Percentiles rank a stretch among this genome's conserved stretches.
phyloP scores from a whole-genome alignment of 2,329 filamentous ascomycete species.

The Trichoderma sp. region DNA sequence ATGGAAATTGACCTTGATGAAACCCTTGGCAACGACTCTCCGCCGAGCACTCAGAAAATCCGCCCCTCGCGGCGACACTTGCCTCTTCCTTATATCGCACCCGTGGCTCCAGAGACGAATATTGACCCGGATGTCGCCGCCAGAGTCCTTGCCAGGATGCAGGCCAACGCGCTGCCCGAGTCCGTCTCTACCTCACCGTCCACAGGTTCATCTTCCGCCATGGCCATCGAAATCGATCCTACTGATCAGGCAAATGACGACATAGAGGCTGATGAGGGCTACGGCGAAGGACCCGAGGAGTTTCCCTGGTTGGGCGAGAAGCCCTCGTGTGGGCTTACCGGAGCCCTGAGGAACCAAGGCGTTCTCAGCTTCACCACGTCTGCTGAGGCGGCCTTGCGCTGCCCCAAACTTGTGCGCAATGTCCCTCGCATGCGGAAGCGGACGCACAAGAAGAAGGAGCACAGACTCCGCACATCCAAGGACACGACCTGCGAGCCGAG shows the following conservation, averaged over 20 bases:
- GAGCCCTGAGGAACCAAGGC: slow-evolving; percentile 24
- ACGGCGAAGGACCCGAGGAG: slow-evolving; percentile 28
- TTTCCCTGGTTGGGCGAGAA: slow-evolving; percentile 28
- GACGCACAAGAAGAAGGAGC: slow-evolving; percentile 20
- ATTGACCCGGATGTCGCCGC: slow-evolving; percentile 3
- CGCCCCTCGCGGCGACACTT: not conserved
- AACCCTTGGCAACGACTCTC: not conserved
- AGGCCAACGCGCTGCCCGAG: not conserved
- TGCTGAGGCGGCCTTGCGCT: slow-evolving; percentile 23
- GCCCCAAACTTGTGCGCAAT: slow-evolving; percentile 23
- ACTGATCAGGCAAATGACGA: not conserved
- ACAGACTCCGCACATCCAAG: slow-evolving; percentile 1
- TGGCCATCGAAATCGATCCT: slow-evolving; percentile 8
- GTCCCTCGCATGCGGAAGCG: slow-evolving; percentile 26
- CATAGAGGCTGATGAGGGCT: slow-evolving; percentile 32
- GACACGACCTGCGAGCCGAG: slow-evolving; percentile 1
- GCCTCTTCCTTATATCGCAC: not conserved
- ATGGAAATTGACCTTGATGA: slow-evolving; percentile 14
- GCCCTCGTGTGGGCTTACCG: slow-evolving; percentile 17
- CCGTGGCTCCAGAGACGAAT: not conserved
- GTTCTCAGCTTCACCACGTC: slow-evolving; percentile 16
- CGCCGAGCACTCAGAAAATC: not conserved
- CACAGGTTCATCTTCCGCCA: not conserved
- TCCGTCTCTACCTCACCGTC: not conserved
- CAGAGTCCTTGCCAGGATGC: slow-evolving; percentile 11